These are phyloP conservation scores for Pseudogymnoascus sp. DNA, from an alignment of 2,329 filamentous ascomycete species.

Conservation along the genomic window DNA sequence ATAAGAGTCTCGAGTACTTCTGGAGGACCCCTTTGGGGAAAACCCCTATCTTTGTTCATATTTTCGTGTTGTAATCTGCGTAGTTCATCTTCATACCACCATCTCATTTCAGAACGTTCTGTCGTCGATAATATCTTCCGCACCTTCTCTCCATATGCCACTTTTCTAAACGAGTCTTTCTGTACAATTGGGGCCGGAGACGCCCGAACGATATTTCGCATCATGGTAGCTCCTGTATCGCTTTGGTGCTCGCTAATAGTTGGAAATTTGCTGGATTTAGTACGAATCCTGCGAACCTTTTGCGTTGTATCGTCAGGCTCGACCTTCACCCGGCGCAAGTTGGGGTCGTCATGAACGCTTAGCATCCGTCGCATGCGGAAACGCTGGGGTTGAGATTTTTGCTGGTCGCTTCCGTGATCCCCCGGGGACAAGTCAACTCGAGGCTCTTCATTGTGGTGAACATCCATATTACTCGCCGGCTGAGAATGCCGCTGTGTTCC, in stretches of 20 bases:
- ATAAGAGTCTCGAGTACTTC: background rate
- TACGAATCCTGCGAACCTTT: background rate
- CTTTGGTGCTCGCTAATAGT: background rate
- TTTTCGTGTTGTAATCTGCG: background rate
- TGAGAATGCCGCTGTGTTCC: background rate
- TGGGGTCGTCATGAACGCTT: background rate
- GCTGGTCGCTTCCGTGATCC: background rate
- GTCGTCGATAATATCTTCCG: slow-evolving; percentile 1
- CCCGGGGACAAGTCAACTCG: background rate
- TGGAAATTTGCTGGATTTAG: background rate
- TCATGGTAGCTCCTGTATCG: background rate
- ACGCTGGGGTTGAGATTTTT: background rate
- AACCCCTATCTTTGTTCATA: slow-evolving; percentile 1
- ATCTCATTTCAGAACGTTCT: background rate
- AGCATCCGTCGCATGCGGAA: background rate
- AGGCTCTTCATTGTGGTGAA: background rate
- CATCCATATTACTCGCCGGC: background rate
- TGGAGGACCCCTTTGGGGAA: background rate
- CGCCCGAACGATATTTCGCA: background rate
- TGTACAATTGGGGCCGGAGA: background rate
- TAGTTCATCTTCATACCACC: background rate
- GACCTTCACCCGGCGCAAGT: background rate
- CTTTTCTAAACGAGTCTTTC: background rate
- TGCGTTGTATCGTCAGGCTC: background rate
- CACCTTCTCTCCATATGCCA: slow-evolving; percentile 3